phyloP scores from a whole-genome alignment of 1,284 basidiomycete genomes.

The Cryptococcus wingfieldii region DNA sequence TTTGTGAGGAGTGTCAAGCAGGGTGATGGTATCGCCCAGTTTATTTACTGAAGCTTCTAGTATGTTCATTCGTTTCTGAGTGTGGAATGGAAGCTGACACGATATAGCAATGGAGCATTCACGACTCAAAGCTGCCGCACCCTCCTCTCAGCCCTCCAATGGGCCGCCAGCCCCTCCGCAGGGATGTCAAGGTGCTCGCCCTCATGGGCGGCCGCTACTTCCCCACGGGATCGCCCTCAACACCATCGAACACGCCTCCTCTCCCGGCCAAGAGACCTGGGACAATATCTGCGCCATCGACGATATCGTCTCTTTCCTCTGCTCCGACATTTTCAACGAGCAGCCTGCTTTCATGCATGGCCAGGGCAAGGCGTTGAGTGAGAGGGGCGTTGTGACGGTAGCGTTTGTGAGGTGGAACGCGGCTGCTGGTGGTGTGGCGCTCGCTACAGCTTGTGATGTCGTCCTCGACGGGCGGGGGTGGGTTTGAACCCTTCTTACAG shows the following conservation, averaged over 20 bases:
- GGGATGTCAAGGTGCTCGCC: constrained; percentile 44
- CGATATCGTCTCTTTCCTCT: constrained; percentile 46
- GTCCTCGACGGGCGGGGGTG: constrained; percentile 45
- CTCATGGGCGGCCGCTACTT: constrained; percentile 51
- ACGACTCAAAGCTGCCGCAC: constrained; percentile 49
- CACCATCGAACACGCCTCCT: constrained; percentile 48
- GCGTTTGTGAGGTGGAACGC: constrained; percentile 51
- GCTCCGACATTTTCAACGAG: constrained; percentile 29
- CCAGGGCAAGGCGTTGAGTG: constrained; percentile 28
- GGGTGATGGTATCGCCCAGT: constrained; percentile 35
- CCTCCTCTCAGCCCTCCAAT: constrained; percentile 45
- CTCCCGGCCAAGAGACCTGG: constrained; percentile 50
- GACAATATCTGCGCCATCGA: constrained; percentile 52
- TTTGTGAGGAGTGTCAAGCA: constrained; percentile 45
- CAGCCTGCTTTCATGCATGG: constrained; percentile 39
- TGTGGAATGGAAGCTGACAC: neutral
- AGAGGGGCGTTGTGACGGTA: constrained; percentile 50
- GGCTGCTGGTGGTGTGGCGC: constrained; percentile 52
- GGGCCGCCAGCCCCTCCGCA: constrained; percentile 40
- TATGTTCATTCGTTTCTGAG: constrained; percentile 18
- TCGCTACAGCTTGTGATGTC: constrained; percentile 51
- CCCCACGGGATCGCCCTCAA: constrained; percentile 53
- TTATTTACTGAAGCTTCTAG: constrained; percentile 53
- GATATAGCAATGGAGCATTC: constrained; percentile 49
- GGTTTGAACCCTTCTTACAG: constrained; percentile 52